Evolutionary conservation across 805 yeast species (phyloP).

Genomic region (Candida quercuum): DNA sequence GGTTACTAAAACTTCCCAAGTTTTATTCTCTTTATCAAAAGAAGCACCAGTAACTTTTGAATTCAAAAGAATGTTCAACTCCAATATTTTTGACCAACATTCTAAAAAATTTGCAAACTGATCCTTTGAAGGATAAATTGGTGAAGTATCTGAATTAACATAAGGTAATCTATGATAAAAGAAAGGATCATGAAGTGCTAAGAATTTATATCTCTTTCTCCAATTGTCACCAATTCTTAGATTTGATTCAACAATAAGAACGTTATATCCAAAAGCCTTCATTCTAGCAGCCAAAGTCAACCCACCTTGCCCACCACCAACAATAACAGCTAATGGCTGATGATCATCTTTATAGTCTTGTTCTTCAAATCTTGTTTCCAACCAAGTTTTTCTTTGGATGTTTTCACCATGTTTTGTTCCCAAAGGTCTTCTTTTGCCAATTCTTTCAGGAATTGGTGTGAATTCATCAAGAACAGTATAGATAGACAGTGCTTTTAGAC

Average conservation of each 20-base stretch:
- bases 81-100: slow-evolving; percentile 34
- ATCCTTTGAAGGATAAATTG: slow-evolving; percentile 38
- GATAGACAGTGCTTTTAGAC: slow-evolving; percentile 28
- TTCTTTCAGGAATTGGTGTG: slow-evolving; percentile 27
- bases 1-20: slow-evolving; percentile 30
- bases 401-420: slow-evolving; percentile 38
- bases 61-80: slow-evolving; percentile 33
- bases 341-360: slow-evolving; percentile 26
- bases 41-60: slow-evolving; percentile 27
- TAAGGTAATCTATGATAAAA: slow-evolving; percentile 38
- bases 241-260: slow-evolving; percentile 35
- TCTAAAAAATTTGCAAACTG: slow-evolving; percentile 41
- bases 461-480: slow-evolving; percentile 32
- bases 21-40: slow-evolving; percentile 24
- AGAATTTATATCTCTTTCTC: slow-evolving; percentile 39
- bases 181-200: slow-evolving; percentile 41
- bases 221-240: slow-evolving; percentile 39
- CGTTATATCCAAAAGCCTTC: slow-evolving; percentile 35
- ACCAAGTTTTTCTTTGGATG: slow-evolving; percentile 32
- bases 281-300: slow-evolving; percentile 37
- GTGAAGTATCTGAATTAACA: slow-evolving; percentile 34
- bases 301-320: slow-evolving; percentile 46
- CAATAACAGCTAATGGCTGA: slow-evolving; percentile 38
- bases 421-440: slow-evolving; percentile 27
- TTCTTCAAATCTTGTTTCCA: slow-evolving; percentile 28